Evolutionary conservation across 2,329 filamentous ascomycete species (phyloP).

Genomic region (Colletotrichum sp.): DNA sequence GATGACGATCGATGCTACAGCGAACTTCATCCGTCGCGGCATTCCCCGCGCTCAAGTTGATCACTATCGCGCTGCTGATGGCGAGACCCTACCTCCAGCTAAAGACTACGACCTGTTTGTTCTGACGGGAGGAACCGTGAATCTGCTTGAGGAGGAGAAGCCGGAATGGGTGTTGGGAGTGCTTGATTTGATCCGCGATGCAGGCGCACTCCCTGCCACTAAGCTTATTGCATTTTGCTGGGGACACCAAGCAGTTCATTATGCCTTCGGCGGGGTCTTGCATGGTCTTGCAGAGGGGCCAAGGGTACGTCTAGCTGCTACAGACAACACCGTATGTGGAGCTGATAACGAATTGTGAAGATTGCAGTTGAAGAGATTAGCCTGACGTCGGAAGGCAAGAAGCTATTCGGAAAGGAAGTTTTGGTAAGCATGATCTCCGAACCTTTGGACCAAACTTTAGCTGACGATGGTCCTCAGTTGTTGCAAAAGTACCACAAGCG

Average conservation of each 20-base stretch:
- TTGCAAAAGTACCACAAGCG: not conserved
- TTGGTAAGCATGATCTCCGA: not conserved
- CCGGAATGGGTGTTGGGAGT: not conserved
- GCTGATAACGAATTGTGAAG: not conserved
- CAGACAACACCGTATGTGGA: not conserved
- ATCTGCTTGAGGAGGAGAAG: not conserved
- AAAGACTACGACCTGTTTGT: not conserved
- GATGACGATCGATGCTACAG: not conserved
- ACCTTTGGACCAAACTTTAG: fast-evolving
- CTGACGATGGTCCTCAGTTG: not conserved
- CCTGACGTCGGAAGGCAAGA: not conserved
- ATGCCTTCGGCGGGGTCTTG: not conserved
- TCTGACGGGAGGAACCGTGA: not conserved
- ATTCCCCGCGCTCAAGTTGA: not conserved
- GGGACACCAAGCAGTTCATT: not conserved
- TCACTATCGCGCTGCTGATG: not conserved
- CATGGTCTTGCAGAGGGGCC: not conserved
- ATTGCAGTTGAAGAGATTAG: not conserved
- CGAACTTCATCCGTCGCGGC: not conserved
- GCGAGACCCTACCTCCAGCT: not conserved
- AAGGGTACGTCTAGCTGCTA: not conserved
- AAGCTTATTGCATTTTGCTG: not conserved
- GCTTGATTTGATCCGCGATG: not conserved
- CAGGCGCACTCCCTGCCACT: not conserved
- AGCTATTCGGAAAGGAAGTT: not conserved